These are phyloP conservation scores for Phlebopus sp. DNA, from an alignment of 1,284 basidiomycete species.

Conservation along the genomic window DNA sequence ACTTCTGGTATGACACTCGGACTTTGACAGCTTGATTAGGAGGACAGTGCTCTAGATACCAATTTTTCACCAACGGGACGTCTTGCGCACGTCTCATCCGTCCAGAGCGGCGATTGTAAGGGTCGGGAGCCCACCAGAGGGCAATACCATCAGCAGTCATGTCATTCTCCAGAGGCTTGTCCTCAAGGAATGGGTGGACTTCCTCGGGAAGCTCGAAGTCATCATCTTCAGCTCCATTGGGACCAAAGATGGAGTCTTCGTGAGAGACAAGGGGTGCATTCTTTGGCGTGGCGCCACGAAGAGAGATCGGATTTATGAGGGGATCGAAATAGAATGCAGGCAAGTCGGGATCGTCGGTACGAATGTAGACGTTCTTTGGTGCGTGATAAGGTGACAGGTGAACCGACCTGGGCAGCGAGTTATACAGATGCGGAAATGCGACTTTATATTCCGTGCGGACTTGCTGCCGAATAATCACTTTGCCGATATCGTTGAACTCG, in stretches of 20 bases:
- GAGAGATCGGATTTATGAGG: conserved; percentile 93
- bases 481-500: conserved; percentile 99
- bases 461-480: conserved; percentile 98
- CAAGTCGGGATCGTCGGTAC: conserved; percentile 97
- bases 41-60: conserved; percentile 98
- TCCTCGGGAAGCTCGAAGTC: conserved; percentile 86
- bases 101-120: conserved; percentile 92
- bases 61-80: conserved; percentile 93
- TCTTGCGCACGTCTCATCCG: conserved; percentile 94
- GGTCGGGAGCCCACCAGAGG: conserved; percentile 98
- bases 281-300: conserved; percentile 81
- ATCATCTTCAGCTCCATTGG: conserved; percentile 80
- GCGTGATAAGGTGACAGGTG: conserved; percentile 90
- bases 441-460: conserved; percentile 99
- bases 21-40: conserved; percentile 97
- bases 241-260: conserved; percentile 90
- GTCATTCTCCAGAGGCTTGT: conserved; percentile 85
- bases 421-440: conserved; percentile 98
- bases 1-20: conserved; percentile 98
- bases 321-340: conserved; percentile 99
- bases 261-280: conserved; percentile 83
- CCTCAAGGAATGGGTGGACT: conserved; percentile 81
- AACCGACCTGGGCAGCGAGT: conserved; percentile 95
- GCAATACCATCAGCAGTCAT: conserved; percentile 96
- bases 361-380: conserved; percentile 98